A percentile compares a stretch with the other conserved stretches of the same genome.
Conservation (phyloP, 495 filamentous ascomycete species). For the Jackrogersella minutella region DNA sequence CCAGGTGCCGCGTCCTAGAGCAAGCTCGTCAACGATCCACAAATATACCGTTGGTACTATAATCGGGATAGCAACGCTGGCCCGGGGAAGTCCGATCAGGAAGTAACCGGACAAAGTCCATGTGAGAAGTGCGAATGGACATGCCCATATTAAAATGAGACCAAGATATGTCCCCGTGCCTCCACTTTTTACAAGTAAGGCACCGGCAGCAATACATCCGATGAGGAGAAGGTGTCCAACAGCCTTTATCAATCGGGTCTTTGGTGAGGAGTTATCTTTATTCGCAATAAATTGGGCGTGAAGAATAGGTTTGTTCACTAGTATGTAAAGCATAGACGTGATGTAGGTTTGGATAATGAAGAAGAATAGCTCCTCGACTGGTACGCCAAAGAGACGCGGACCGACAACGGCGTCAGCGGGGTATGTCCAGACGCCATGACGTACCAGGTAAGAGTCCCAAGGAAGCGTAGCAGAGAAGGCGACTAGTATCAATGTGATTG, state of each 20-base stretch:
- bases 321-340: constrained; percentile 69
- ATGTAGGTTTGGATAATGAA: constrained; percentile 79
- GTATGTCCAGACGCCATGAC: constrained; percentile 71
- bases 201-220: constrained; percentile 48
- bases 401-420: constrained; percentile 66
- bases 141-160: constrained; percentile 71
- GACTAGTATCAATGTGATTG: constrained; percentile 61
- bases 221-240: constrained; percentile 55
- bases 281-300: constrained; percentile 61
- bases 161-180: constrained; percentile 67
- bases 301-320: constrained; percentile 69
- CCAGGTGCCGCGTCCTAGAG: constrained; percentile 70
- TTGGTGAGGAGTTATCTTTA: constrained; percentile 37
- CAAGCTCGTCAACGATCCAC: constrained; percentile 71
- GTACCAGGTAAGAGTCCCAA: constrained; percentile 76
- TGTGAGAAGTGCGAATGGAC: constrained; percentile 66
- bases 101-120: constrained; percentile 69
- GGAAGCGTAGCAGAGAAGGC: constrained; percentile 69
- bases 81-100: constrained; percentile 61
- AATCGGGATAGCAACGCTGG: constrained; percentile 62
- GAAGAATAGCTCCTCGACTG: constrained; percentile 75
- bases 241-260: constrained; percentile 19
- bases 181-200: constrained; percentile 49
- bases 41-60: constrained; percentile 69
- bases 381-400: constrained; percentile 64